Evolutionary conservation across 164 flowering plant species (phyloP).

Genomic region (Berberis thunbergii): DNA sequence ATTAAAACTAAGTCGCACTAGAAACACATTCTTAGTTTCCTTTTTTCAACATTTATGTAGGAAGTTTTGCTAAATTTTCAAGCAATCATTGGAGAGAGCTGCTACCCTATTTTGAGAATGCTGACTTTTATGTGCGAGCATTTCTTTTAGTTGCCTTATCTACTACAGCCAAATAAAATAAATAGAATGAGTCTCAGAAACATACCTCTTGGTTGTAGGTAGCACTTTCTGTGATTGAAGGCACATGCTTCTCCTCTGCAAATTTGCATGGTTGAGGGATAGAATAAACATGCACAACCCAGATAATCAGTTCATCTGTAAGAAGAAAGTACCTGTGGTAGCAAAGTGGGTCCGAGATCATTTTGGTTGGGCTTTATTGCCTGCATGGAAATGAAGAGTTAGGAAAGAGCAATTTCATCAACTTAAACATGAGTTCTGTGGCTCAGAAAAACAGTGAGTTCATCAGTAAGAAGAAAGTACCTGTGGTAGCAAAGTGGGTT

Average conservation of each 20-base stretch:
- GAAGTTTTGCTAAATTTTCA: no score
- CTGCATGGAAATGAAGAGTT: slow-evolving; percentile 25
- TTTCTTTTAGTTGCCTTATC: background rate
- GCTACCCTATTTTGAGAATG: no score
- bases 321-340: slow-evolving; percentile 26
- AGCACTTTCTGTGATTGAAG: slow-evolving; percentile 8
- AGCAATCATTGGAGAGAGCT: no score
- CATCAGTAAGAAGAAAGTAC: slow-evolving; percentile 15
- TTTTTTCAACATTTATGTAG: no score
- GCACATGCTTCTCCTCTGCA: slow-evolving; percentile 26
- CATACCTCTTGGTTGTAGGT: slow-evolving; percentile 23
- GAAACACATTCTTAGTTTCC: no score
- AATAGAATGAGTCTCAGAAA: slow-evolving; percentile 6
- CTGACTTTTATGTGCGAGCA: no score
- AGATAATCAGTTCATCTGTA: background rate
- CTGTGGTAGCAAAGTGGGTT: slow-evolving; percentile 23
- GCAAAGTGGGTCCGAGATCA: slow-evolving; percentile 14
- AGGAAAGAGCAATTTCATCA: slow-evolving; percentile 3
- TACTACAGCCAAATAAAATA: background rate
- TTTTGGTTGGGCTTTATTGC: slow-evolving; percentile 23
- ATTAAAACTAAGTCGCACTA: no score
- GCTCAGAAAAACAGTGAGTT: background rate
- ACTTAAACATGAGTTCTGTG: background rate
- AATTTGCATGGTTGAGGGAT: slow-evolving; percentile 1
- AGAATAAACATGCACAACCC: slow-evolving; percentile 1